Base-by-base conservation (phyloP, 2,329 filamentous ascomycete species). In the Fusarium siculi region DNA sequence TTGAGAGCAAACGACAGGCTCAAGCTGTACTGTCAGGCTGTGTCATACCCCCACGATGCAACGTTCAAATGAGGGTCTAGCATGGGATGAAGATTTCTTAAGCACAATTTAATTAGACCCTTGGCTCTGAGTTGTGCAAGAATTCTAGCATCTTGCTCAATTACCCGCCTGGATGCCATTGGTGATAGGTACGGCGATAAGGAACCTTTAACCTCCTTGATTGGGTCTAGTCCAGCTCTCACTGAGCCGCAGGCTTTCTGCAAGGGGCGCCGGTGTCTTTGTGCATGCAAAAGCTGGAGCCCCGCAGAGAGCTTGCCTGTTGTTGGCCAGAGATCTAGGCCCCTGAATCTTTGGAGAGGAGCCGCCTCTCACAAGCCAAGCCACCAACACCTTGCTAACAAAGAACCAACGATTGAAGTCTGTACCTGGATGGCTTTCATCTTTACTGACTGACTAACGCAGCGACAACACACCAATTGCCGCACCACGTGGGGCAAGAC, bases 281-380 rank as follows among this genome's bases (percentile, higher is more conserved):
- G 74, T 63, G 68, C 66, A 76, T 77, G 72, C 53, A 66, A 66
- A 77, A 78, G 73, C 71, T 76, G 73, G 74, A 77, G 76, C 76
- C 76, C 76, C 73, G 63, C 73, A 70, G 68, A 73, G 73, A 73
- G 73, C 74, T 74, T 74, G 67, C 60, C 63, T 58, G 52, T 62
- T 65, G 65, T 69, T 65, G 66, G 62, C 32, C 64, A 60, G 65
- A 68, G 68, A 78, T 77, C 76, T 72, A 73, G 66, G 68, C 65
- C 76, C 66, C 73, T 71, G 67, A 63, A 77, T 77, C 68, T 71
- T 65, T 68, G 63, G 47, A 66, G 56, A 69, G 50, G 68, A 55
- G 67, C 47, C 47, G 30, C 57, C 42, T 63, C 57, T 54, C 43
- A 52, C 49, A 66, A 74, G 71, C 71, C 74, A 69, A 68, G 65